A percentile compares a stretch with the other conserved stretches of the same genome.
These are phyloP conservation scores for Anaeramoeba flamelloides DNA, from an alignment of 78 protist genomes.

Conservation along the genomic window DNA sequence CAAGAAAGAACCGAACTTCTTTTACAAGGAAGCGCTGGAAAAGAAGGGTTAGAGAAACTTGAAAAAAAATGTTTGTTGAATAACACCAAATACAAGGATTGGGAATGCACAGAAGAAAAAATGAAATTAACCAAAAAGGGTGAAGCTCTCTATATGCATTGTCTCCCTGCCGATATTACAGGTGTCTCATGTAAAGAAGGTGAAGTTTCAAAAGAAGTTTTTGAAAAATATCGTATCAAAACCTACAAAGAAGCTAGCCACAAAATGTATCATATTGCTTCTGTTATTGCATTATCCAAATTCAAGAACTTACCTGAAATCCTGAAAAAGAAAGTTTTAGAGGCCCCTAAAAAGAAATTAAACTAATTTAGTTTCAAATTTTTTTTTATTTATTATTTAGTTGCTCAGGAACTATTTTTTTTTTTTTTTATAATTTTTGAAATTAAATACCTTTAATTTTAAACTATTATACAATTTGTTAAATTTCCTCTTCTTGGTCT, in stretches of 20 bases:
- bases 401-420: no score
- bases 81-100: slow-evolving; percentile 22
- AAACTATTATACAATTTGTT: no score
- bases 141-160: slow-evolving; percentile 27
- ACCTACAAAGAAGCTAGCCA: slow-evolving; percentile 30
- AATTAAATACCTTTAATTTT: no score
- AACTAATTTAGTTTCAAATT: no score
- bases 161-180: slow-evolving; percentile 21
- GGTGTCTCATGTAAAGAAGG: slow-evolving; percentile 24
- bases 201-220: slow-evolving; percentile 19
- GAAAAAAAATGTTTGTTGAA: slow-evolving; percentile 7
- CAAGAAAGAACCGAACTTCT: slow-evolving; percentile 5
- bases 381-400: no score
- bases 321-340: no score
- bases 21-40: slow-evolving; percentile 14
- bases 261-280: background rate
- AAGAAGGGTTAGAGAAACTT: slow-evolving; percentile 6
- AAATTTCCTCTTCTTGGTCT: no score
- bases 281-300: background rate
- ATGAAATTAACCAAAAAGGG: slow-evolving; percentile 12
- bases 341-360: no score
- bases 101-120: slow-evolving; percentile 22
- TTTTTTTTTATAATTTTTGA: no score
- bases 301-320: background rate
- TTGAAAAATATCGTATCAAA: slow-evolving; percentile 21